These are phyloP conservation scores for Gilbertella persicaria DNA, from an alignment of 371 early-diverging fungal species.

Conservation along the genomic window DNA sequence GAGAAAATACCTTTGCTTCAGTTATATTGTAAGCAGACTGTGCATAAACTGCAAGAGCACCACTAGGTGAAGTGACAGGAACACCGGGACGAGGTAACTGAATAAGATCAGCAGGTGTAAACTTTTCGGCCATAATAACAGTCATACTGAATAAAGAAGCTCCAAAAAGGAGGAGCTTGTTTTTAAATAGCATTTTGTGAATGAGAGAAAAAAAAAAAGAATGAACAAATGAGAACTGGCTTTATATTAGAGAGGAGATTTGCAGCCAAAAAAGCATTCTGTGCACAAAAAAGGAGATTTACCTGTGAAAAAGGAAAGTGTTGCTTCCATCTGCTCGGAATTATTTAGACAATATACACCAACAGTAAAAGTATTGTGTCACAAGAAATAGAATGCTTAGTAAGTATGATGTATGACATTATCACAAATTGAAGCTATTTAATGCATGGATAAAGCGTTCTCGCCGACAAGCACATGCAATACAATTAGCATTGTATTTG, in stretches of 20 bases:
- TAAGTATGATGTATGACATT: too few species aligned
- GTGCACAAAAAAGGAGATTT: conserved; percentile 3
- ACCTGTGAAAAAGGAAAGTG: conserved; percentile 4
- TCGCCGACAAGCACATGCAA: too few species aligned
- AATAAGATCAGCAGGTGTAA: conserved; percentile 54
- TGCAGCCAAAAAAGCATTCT: not conserved
- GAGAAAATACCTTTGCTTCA: conserved; percentile 42
- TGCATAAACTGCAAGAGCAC: conserved; percentile 50
- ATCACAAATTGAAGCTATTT: too few species aligned
- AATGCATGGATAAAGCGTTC: too few species aligned
- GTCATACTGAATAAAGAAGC: conserved; percentile 4
- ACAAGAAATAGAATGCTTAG: too few species aligned
- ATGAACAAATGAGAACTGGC: not conserved
- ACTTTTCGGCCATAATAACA: conserved; percentile 13
- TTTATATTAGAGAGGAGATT: not conserved
- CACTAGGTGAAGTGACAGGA: conserved; percentile 51
- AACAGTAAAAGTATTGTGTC: too few species aligned
- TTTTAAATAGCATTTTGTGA: conserved; percentile 16
- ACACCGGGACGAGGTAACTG: conserved; percentile 53
- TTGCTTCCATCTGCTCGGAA: not conserved
- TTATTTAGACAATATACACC: too few species aligned
- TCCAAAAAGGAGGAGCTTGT: conserved; percentile 12
- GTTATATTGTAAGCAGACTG: conserved; percentile 49
- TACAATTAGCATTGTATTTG: too few species aligned
- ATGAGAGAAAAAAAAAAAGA: not conserved